phyloP scores from a whole-genome alignment of 2,329 filamentous ascomycete genomes.

The Alternaria arbusti region DNA sequence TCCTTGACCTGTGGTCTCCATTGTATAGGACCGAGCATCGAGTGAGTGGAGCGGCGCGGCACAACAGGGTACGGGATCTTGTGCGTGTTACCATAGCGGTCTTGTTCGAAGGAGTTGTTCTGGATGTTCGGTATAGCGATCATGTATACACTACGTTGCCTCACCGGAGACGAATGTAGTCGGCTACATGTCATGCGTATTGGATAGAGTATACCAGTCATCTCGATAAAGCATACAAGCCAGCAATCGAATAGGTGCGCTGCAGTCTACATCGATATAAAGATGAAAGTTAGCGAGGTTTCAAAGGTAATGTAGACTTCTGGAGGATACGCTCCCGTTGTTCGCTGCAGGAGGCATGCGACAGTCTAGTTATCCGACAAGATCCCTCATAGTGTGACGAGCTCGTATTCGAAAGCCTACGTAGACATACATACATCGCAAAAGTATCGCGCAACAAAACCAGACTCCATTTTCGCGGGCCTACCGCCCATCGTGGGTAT shows the following conservation, averaged over 20 bases:
- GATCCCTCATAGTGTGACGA: neutral
- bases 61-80: no score
- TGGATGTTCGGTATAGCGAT: neutral
- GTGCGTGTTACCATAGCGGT: no score
- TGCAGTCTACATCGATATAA: neutral
- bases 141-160: neutral
- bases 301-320: neutral
- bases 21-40: no score
- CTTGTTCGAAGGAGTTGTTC: no score
- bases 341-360: neutral
- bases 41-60: no score
- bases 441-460: neutral
- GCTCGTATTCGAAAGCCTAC: neutral
- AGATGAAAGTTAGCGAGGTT: neutral
- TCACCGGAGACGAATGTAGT: rapidly evolving
- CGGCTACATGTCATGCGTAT: neutral
- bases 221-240: neutral
- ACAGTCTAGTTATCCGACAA: neutral
- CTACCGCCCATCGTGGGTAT: neutral
- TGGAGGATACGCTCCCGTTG: neutral
- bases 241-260: neutral
- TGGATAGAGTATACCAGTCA: neutral
- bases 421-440: neutral
- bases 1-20: no score
- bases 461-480: neutral